These are phyloP conservation scores for Salix dunnii DNA, from an alignment of 345 rosid genomes.

Conservation along the genomic window DNA sequence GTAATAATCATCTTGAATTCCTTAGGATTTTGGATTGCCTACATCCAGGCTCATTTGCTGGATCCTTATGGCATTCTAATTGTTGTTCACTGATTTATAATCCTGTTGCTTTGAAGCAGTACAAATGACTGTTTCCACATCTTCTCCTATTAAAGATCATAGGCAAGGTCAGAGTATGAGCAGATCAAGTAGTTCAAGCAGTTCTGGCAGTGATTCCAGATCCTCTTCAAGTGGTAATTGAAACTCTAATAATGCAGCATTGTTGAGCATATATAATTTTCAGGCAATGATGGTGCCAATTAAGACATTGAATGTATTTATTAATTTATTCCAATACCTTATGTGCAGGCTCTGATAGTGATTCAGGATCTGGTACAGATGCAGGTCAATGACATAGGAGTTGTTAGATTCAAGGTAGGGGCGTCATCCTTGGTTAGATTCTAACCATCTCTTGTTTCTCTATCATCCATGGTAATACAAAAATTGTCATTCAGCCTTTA, in stretches of 20 bases:
- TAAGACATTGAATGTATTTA: neutral
- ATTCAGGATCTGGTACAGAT: constrained; percentile 33
- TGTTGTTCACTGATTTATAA: neutral
- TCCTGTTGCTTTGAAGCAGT: constrained; percentile 17
- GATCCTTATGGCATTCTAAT: neutral
- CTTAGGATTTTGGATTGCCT: constrained; percentile 1
- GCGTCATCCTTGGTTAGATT: constrained; percentile 3
- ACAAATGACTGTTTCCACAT: constrained; percentile 16
- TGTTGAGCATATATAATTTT: neutral
- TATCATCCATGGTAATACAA: neutral
- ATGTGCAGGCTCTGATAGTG: constrained; percentile 42
- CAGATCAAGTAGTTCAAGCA: constrained; percentile 43
- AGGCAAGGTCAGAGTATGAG: constrained; percentile 29
- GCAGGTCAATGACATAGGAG: constrained; percentile 19
- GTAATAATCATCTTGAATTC: constrained; percentile 25
- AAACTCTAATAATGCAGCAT: neutral
- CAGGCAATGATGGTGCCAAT: neutral
- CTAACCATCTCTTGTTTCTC: constrained; percentile 1
- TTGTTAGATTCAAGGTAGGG: constrained; percentile 30
- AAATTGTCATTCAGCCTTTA: neutral
- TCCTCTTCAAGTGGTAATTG: constrained; percentile 52
- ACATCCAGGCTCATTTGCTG: neutral
- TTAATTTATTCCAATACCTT: constrained; percentile 1
- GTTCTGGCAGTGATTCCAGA: constrained; percentile 44
- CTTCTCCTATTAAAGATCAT: constrained; percentile 30